phyloP scores from a whole-genome alignment of 495 filamentous ascomycete species.

The Astrocystis sublimbata region DNA sequence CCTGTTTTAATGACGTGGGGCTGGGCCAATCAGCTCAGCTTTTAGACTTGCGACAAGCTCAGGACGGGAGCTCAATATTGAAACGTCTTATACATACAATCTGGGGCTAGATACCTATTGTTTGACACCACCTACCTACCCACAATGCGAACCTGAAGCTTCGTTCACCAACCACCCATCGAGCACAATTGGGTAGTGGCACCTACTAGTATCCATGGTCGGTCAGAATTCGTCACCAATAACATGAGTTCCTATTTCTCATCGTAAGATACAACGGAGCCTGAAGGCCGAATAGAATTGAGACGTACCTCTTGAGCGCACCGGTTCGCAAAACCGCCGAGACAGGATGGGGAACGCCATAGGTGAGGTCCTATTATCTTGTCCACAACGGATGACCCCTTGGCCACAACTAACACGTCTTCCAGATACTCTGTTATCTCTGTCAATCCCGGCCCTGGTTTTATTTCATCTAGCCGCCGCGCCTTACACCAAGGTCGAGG shows the following conservation, averaged over 20 bases:
- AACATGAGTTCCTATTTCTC: too few species aligned
- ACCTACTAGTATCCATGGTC: too few species aligned
- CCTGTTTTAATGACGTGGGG: background rate
- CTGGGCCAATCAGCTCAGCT: slow-evolving; percentile 13
- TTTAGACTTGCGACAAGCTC: background rate
- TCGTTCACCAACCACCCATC: too few species aligned
- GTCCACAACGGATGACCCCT: background rate
- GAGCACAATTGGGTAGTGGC: background rate
- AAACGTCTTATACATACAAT: background rate
- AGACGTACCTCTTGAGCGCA: background rate
- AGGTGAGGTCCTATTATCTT: slow-evolving; percentile 4
- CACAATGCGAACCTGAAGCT: too few species aligned
- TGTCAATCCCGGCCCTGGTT: slow-evolving; percentile 65
- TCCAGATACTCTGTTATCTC: slow-evolving; percentile 53
- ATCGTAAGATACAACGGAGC: too few species aligned
- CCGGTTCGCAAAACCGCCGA: background rate
- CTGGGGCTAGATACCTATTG: too few species aligned
- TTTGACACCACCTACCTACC: too few species aligned
- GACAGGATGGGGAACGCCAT: slow-evolving; percentile 15
- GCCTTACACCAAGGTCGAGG: slow-evolving; percentile 97
- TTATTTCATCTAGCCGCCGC: slow-evolving; percentile 73
- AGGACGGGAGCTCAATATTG: too few species aligned
- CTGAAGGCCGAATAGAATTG: background rate
- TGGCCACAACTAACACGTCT: background rate
- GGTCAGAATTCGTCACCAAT: too few species aligned